Evolutionary conservation across 2,329 filamentous ascomycete genomes (phyloP), one percentile per base, ranked within the genome.

Genomic region (Aspergillus glaucus): DNA sequence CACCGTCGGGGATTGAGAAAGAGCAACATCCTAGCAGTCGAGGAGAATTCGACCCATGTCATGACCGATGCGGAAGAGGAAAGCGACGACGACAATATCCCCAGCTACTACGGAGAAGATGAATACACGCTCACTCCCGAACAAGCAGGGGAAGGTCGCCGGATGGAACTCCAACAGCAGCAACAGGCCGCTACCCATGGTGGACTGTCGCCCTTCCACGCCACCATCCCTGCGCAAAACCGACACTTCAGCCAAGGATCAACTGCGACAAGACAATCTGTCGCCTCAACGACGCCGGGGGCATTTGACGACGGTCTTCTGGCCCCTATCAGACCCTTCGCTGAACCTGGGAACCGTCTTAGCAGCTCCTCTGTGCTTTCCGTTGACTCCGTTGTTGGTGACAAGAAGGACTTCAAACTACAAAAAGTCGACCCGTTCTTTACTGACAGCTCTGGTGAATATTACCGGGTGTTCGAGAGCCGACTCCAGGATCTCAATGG

Each of bases 391-490:
- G 75, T 85, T 26, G 73, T 84, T 22, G 79, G 81, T 15, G 79
- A 80, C 50, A 81, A 82, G 60, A 78, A 77, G 46, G 77, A 83
- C 57, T 82, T 78, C 60, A 77, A 79, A 52, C 74, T 85, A 14
- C 82, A 86, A 60, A 81, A 84, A 48, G 79, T 86, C 0, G 81
- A 83, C 55, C 82, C 82, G 2, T 82, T 81, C 68, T 86, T 86
- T 67, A 85, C 79, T 5, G 83, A 86, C 60, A 76, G 77, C 43
- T 80, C 75, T 30, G 82, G 81, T 28, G 74, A 82, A 52, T 86
- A 82, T 62, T 81, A 79, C 54, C 72, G 72, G 51, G 73, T 69
- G 1, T 85, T 84, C 53, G 77, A 80, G 49, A 74, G 77, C 62
- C 79, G 74, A 58, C 73, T 85, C 1, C 75, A 80, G 28, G 63